Evolutionary conservation across 345 rosid species (phyloP), one percentile per base, ranked within the genome.

Genomic region (Rhodomyrtus tomentosa): DNA sequence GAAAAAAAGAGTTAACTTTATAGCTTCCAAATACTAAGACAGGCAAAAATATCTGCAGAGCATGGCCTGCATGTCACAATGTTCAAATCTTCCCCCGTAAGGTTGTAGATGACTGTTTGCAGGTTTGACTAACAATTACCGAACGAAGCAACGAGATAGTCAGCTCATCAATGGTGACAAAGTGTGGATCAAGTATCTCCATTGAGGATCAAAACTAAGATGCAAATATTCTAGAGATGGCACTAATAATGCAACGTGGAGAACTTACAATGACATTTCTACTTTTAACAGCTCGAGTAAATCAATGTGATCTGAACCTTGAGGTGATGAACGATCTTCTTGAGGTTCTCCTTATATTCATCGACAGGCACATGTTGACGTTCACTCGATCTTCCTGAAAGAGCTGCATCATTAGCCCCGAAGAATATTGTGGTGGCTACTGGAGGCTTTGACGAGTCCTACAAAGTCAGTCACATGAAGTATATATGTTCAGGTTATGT

Each of bases 341-440:
- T 87, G 82, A 96, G 84, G 88, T 96, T 95, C 55, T 94, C 92
- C 84, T 83, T 91, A 84, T 94, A 96, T 90, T 93, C 98, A 84
- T 92, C 92, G 40, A 93, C 82, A 0, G 98, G 98, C 74, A 96
- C 98, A 88, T 96, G 95, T 72, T 93, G 98, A 84, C 91, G 87
- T 83, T 95, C 98, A 49, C 92, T 83, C 15, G 81, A 90, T 88
- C 96, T 92, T 85, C 98, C 99, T 21, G 86, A 83, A 62, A 96
- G 91, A 86, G 96, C 98, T 42, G 99, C 98, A 90, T 96, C 99
- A 88, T 96, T 96, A 54, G 98, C 99, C 81, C 98, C 99, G 56
- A 96, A 93, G 89, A 96, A 96, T 24, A 96, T 87, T 10, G 99
- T 91, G 68, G 94, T 84, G 68, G 98, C 99, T 83, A 88, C 89